Percentiles rank a stretch among this genome's conserved stretches.
Conservation (phyloP, 768 basidiomycete genomes). For the Amylocystis lapponica region DNA sequence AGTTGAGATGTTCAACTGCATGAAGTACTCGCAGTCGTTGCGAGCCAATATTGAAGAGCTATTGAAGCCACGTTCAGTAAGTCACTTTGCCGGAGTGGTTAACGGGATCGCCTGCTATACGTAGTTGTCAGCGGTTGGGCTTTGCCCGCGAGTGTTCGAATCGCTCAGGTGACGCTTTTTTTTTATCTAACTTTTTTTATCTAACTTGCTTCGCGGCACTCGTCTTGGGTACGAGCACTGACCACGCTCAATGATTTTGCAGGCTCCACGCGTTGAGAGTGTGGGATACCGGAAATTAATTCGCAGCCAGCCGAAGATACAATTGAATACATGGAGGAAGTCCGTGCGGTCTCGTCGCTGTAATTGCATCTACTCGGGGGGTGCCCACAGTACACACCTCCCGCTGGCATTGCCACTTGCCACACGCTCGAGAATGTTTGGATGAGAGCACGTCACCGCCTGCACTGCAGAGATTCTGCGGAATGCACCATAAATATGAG, state of each 20-base stretch:
- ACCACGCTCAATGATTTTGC: too few species aligned
- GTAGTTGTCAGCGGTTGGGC: slow-evolving; percentile 44
- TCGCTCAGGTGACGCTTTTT: slow-evolving; percentile 55
- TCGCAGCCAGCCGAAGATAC: too few species aligned
- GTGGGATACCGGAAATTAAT: too few species aligned
- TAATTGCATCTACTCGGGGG: slow-evolving; percentile 17
- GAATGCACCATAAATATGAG: background rate
- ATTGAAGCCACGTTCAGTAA: background rate
- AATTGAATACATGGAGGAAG: too few species aligned
- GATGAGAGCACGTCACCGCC: slow-evolving; percentile 89
- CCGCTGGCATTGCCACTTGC: slow-evolving; percentile 78
- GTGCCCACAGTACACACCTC: slow-evolving; percentile 77
- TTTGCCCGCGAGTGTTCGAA: slow-evolving; percentile 60
- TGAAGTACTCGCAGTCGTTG: too few species aligned
- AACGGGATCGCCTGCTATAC: slow-evolving; percentile 49
- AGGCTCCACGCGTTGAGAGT: too few species aligned
- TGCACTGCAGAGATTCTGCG: slow-evolving; percentile 74
- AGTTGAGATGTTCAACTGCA: too few species aligned
- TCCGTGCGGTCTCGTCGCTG: too few species aligned
- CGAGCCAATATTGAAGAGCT: too few species aligned
- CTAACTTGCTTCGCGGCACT: too few species aligned
- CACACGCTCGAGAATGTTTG: slow-evolving; percentile 64
- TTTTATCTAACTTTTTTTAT: slow-evolving; percentile 6
- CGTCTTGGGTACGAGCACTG: too few species aligned
- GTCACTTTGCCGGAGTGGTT: slow-evolving; percentile 96